Evolutionary conservation across 1,284 basidiomycete genomes (phyloP).

Genomic region (Leccinum pachyderme): DNA sequence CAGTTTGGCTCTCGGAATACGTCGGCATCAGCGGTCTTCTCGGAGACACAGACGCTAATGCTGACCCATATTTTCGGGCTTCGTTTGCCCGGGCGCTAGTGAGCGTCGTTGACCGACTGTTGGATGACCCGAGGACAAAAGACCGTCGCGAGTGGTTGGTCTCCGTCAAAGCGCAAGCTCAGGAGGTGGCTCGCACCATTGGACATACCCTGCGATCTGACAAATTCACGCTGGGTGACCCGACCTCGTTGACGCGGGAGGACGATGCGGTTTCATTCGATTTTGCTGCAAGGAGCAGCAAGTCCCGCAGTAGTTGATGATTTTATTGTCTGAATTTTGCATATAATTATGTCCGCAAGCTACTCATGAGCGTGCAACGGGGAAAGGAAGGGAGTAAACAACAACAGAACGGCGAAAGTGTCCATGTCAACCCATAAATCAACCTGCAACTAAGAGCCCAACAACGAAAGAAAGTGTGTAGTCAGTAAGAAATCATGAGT

Average conservation of each 20-base stretch:
- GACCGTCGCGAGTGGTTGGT: constrained; percentile 19
- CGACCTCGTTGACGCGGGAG: constrained; percentile 15
- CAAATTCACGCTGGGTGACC: constrained; percentile 17
- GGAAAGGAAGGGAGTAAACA: not conserved
- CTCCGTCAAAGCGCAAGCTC: constrained; percentile 22
- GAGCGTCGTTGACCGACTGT: constrained; percentile 11
- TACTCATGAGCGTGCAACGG: constrained; percentile 7
- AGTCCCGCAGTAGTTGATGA: constrained; percentile 23
- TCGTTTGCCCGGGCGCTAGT: constrained; percentile 29
- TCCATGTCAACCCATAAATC: constrained; percentile 8
- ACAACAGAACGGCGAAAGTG: not conserved
- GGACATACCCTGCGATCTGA: constrained; percentile 12
- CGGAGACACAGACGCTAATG: constrained; percentile 3
- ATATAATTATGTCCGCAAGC: constrained; percentile 13
- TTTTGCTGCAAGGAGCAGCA: constrained; percentile 27
- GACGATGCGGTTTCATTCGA: constrained; percentile 27
- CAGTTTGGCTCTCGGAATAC: constrained; percentile 52
- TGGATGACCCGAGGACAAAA: constrained; percentile 19
- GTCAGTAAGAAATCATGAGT: not conserved
- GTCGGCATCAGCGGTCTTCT: constrained; percentile 39
- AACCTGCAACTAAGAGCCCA: constrained; percentile 4
- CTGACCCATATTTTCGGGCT: constrained; percentile 24
- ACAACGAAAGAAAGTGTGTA: constrained; percentile 2
- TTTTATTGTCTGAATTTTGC: not conserved
- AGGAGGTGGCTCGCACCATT: constrained; percentile 12